Conservation (phyloP, 352 stramenopile genomes). For the Lagenidium sp. region DNA sequence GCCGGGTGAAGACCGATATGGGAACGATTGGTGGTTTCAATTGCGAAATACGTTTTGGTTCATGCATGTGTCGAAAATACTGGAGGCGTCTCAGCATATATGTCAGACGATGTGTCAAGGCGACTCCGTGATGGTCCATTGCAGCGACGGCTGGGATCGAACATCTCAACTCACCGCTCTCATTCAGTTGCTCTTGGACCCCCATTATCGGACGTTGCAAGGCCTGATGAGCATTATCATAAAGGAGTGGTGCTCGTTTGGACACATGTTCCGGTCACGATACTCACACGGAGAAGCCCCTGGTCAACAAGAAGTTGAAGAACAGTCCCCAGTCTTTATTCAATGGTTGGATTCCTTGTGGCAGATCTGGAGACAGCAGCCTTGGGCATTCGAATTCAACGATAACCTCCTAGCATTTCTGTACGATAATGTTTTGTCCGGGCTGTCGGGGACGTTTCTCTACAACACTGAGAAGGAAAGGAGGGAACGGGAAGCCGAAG, state of each 20-base stretch:
- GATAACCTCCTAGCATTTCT: conserved; percentile 86
- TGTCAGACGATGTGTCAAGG: conserved; percentile 92
- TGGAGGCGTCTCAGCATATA: conserved; percentile 90
- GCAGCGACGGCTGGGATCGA: conserved; percentile 98
- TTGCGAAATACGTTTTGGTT: conserved; percentile 98
- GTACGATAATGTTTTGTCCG: conserved; percentile 95
- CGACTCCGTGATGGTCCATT: conserved; percentile 97
- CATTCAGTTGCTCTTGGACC: conserved; percentile 96
- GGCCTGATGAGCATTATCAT: conserved; percentile 96
- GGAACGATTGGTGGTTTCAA: conserved; percentile 71
- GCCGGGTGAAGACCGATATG: conserved; percentile 62
- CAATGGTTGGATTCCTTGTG: conserved; percentile 98
- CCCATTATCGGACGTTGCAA: conserved; percentile 95
- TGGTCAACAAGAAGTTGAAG: conserved; percentile 91
- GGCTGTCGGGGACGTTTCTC: conserved; percentile 96
- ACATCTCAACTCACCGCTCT: conserved; percentile 95
- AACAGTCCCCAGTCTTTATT: conserved; percentile 98
- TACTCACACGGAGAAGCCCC: conserved; percentile 93
- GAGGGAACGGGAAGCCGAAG: conserved; percentile 44
- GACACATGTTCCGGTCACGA: conserved; percentile 97
- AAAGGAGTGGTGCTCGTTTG: conserved; percentile 99
- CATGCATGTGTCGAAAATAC: conserved; percentile 92
- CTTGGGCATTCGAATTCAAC: conserved; percentile 98
- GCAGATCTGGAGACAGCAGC: conserved; percentile 95
- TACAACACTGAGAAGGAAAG: conserved; percentile 93